Evolutionary conservation across 2,329 filamentous ascomycete genomes (phyloP).

Genomic region (Cytospora mali): DNA sequence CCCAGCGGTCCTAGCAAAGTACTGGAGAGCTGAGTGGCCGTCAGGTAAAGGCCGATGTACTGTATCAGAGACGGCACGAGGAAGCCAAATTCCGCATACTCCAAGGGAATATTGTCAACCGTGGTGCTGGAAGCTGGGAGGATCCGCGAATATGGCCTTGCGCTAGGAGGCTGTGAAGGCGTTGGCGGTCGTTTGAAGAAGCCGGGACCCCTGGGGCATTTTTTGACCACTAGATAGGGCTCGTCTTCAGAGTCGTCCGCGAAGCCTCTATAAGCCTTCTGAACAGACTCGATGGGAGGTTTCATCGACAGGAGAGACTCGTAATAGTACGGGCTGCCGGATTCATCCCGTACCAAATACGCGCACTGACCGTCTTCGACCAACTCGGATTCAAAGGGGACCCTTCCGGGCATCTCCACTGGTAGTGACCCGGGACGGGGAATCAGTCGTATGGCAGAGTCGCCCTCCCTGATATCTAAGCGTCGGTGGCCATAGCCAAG

Average conservation of each 20-base stretch:
- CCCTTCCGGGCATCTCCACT: constrained; percentile 37
- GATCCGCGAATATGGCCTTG: constrained; percentile 47
- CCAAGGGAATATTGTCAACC: constrained; percentile 50
- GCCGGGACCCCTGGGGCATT: constrained; percentile 59
- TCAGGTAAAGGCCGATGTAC: constrained; percentile 65
- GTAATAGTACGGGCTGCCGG: constrained; percentile 45
- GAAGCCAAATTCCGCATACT: constrained; percentile 54
- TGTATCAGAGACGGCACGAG: constrained; percentile 75
- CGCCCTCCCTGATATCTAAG: constrained; percentile 38
- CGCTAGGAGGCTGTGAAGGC: constrained; percentile 34
- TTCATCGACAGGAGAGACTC: constrained; percentile 46
- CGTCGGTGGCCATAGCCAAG: constrained; percentile 54
- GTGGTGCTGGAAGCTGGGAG: constrained; percentile 52
- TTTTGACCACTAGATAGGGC: constrained; percentile 52
- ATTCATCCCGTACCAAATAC: constrained; percentile 46
- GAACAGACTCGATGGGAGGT: constrained; percentile 46
- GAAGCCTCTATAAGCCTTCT: constrained; percentile 41
- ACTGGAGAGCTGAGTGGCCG: constrained; percentile 62
- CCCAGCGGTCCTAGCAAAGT: constrained; percentile 56
- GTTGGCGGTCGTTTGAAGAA: constrained; percentile 52
- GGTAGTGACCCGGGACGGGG: constrained; percentile 34
- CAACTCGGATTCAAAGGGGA: constrained; percentile 33
- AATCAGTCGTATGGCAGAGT: constrained; percentile 49
- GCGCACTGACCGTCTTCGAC: constrained; percentile 29
- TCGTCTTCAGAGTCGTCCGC: constrained; percentile 45